phyloP scores from a whole-genome alignment of 805 yeast genomes.

The Metschnikowia henanensis region DNA sequence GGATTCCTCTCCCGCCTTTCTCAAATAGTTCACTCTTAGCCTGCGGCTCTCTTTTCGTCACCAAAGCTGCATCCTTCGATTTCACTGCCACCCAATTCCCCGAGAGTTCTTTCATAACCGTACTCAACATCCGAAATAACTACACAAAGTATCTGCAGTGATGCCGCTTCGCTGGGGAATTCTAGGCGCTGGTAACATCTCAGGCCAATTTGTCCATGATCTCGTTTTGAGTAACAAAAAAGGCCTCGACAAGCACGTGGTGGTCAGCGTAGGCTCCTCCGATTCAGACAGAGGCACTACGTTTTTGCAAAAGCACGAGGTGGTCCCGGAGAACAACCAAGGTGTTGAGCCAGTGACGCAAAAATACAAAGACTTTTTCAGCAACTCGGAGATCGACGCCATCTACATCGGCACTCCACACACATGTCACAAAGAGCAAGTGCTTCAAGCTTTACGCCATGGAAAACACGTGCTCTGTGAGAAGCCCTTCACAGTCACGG shows the following conservation, averaged over 20 bases:
- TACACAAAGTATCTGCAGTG: neutral
- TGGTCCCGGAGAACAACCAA: constrained; percentile 22
- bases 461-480: constrained; percentile 56
- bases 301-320: constrained; percentile 26
- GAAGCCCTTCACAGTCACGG: constrained; percentile 53
- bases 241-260: constrained; percentile 29
- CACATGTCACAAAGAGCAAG: constrained; percentile 48
- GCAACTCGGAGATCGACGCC: constrained; percentile 44
- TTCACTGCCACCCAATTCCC: no score
- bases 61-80: no score
- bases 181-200: constrained; percentile 50
- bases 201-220: constrained; percentile 45
- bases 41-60: no score
- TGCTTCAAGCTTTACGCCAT: constrained; percentile 40
- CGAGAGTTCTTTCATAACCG: no score
- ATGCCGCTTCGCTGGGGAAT: constrained; percentile 44
- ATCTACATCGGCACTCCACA: constrained; percentile 59
- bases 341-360: constrained; percentile 26
- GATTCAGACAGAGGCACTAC: constrained; percentile 32
- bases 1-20: no score
- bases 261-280: constrained; percentile 43
- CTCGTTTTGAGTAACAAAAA: constrained; percentile 25
- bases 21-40: no score
- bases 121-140: neutral
- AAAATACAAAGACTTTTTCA: constrained; percentile 45